Base-by-base conservation (phyloP, 139 green algal genomes). In the Picochlorum sp. region DNA sequence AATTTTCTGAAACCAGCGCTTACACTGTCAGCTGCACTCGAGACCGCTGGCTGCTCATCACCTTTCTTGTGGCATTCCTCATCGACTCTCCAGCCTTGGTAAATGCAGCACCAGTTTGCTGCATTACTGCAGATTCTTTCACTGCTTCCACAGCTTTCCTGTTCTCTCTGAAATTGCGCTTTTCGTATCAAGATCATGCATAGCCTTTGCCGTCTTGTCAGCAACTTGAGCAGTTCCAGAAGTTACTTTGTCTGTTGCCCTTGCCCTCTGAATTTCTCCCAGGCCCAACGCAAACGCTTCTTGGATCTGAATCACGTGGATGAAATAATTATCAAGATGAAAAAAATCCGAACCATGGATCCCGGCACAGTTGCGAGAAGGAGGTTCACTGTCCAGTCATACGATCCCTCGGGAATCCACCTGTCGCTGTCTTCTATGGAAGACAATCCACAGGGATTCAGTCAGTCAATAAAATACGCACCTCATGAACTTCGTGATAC, bases 211-310 rank as follows among this genome's bases (percentile, higher is more conserved):
- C 45, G 30, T 45, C 24, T 24, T 28, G 16, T 68, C 28, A 8
- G 45, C 62, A 23, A 62, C 45, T 9, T 68, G 18, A 18, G 24
- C 28, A 7, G 34, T 47, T 7, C 34, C 21, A 10, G 10, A 45
- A 11, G 16, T 0, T 24, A 60, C 73, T 49, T 68, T 70, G 21
- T 87, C 81, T 50, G 79, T 49, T 30, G 75, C 66, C 30, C 81
- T 62, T 24, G 55, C 49, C 30, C 76, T 70, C 3, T 58, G 28
- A 11, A 87, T 60, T 32, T 82, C 69, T 16, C 66, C 57, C 15
- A 85, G 8, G 10, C 81, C 81, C 30, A 75, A 70, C 1, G 65
- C 63, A 66, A 86, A 84, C 6, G 83, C 72, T 63, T 88, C 81
- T 51, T 81, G 71, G 1, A 88, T 71, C 64, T 52, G 47, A n/a